Conservation (phyloP, 169 alveolate genomes). For the Plasmodium gonderi region DNA sequence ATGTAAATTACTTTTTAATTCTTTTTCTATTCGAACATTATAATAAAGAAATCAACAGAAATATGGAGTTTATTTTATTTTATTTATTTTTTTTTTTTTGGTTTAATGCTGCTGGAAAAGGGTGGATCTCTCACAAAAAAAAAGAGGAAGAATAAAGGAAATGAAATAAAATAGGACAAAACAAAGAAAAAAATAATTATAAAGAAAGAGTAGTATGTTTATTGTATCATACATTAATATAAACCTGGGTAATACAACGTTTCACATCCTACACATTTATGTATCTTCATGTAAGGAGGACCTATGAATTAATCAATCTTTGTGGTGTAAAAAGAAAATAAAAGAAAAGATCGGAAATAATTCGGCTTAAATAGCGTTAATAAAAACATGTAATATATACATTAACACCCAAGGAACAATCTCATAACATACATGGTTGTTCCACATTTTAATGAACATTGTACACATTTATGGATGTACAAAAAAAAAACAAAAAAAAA, state of each 20-base stretch:
- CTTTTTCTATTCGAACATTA: neutral
- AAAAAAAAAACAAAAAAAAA: too few relatives aligned
- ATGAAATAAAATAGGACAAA: neutral
- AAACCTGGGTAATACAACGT: neutral
- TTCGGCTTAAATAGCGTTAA: neutral
- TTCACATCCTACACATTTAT: constrained; percentile 2
- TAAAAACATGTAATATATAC: neutral
- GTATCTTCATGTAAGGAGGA: too few relatives aligned
- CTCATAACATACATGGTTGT: too few relatives aligned
- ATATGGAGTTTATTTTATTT: neutral
- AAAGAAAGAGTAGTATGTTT: neutral
- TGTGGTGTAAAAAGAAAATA: neutral
- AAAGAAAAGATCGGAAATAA: neutral
- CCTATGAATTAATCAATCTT: neutral
- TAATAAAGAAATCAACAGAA: neutral
- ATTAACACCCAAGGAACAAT: too few relatives aligned
- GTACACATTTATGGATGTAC: too few relatives aligned
- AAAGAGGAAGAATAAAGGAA: too few relatives aligned
- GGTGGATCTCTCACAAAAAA: neutral
- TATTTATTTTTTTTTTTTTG: too few relatives aligned
- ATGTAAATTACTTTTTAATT: neutral
- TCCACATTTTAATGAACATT: too few relatives aligned
- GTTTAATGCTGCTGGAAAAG: neutral
- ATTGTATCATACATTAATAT: neutral
- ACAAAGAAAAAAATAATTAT: neutral